Base-by-base conservation (phyloP, 2,329 filamentous ascomycete species). In the Fusarium sp. region DNA sequence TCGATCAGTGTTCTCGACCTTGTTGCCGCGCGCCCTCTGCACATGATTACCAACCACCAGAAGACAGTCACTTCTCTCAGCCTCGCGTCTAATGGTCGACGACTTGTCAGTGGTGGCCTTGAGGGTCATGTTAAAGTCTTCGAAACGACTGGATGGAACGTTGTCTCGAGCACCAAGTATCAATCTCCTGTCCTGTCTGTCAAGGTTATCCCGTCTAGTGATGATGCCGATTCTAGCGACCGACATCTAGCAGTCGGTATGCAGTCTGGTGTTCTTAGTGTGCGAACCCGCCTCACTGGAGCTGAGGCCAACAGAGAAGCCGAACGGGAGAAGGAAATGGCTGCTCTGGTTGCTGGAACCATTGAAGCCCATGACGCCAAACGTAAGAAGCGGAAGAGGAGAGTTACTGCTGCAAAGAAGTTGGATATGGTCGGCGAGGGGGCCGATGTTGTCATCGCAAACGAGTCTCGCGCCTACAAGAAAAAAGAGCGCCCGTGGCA, bases 91-190 rank as follows among this genome's bases (percentile, higher is more conserved):
- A 90, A 93, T 75, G 94, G 93, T 52, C 90, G 90, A 57, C 90
- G 96, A 57, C 88, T 99, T 64, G 89, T 99, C 61, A 95, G 92
- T 74, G 96, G 95, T 82, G 95, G 92, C 26, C 87, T 99, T 51
- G 96, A 99, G 82, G 97, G 96, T 15, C 96, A 98, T 83, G 92
- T 98, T 84, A 99, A 99, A 84, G 91, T 99, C 44, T 98, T 97
- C 78, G 96, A 98, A 84, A 98, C 95, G 3, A 92, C 91, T 2
- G 92, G 90, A 57, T 99, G 96, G 96, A 98, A 98, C 80, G 94
- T 98, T 13, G 95, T 98, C n/a, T 93, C 94, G 44, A 96, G 94
- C 58, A 91, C 93, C 69, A 99, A 98, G 84, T 99, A 98, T 83
- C 92, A 94, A 10, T 93, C 94, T 4, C 96, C 96, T 3, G 93